Conservation (phyloP, 139 green algal genomes). For the Chlorella sp. region DNA sequence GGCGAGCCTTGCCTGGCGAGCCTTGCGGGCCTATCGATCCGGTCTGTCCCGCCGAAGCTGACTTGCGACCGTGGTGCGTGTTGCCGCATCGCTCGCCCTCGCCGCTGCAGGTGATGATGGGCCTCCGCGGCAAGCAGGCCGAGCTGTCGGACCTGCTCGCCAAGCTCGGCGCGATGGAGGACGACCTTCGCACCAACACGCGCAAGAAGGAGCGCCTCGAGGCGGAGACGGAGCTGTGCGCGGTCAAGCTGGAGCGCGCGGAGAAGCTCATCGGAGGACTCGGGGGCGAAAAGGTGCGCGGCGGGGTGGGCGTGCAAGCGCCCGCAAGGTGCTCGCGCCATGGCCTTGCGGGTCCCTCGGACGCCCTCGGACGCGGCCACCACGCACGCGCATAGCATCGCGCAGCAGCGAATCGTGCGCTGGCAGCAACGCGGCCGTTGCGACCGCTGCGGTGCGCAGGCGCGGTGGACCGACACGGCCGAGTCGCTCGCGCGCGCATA, state of each 20-base stretch:
- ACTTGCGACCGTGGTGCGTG: too few species aligned
- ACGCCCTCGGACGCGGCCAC: too few species aligned
- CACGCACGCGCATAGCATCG: too few species aligned
- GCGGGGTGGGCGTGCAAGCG: too few species aligned
- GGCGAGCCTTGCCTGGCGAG: too few species aligned
- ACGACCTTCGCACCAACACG: slow-evolving; percentile 51
- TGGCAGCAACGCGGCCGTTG: too few species aligned
- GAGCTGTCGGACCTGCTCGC: slow-evolving; percentile 57
- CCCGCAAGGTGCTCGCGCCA: not conserved
- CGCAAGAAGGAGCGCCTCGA: slow-evolving; percentile 65
- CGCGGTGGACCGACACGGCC: slow-evolving; percentile 56
- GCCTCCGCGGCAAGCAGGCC: slow-evolving; percentile 60
- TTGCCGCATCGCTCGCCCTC: too few species aligned
- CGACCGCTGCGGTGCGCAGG: too few species aligned
- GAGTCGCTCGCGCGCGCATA: slow-evolving; percentile 35
- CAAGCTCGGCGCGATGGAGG: slow-evolving; percentile 68
- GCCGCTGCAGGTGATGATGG: slow-evolving; percentile 58
- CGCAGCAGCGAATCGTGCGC: not conserved
- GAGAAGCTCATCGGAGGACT: slow-evolving; percentile 68
- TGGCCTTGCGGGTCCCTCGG: too few species aligned
- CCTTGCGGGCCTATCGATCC: too few species aligned
- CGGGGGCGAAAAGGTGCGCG: slow-evolving; percentile 22
- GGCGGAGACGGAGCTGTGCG: slow-evolving; percentile 63
- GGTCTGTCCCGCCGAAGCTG: too few species aligned
- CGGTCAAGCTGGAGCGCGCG: slow-evolving; percentile 59